Base-by-base conservation (phyloP, 331 rosid genomes). In the Stylosanthes scabra region DNA sequence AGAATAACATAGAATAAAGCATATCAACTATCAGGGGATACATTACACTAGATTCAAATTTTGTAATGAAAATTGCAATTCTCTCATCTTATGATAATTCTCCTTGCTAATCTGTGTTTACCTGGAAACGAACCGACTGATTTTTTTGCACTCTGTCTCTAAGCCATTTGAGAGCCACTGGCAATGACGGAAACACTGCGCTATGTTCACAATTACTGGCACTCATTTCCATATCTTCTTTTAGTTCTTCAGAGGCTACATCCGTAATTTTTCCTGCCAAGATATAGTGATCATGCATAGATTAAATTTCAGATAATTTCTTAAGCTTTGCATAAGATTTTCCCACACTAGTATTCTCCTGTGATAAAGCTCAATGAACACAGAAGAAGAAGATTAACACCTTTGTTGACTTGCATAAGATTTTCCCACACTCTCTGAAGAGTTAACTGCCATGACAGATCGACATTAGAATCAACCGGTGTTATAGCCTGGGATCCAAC, bases 361-460 rank as follows among this genome's bases (percentile, higher is more conserved):
- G 2, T 39, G 9, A 0, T 8, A 51, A n/a, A 41, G 31, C 12
- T 54, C 72, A 27, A 63, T 8, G 55, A 37, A 16, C 41, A 12
- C 20, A 25, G 1, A 45, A 45, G 42, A 29, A 29, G 15, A 58
- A 28, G 31, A 29, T 63, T 45, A 59, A 44, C 83, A 95, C 99
- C 96, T 85, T 82, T 88, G 63, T 81, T 82, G 42, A 87, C 71
- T 85, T 86, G 86, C 83, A 90, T 82, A 71, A 90, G 88, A 80
- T 81, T 92, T 81, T 95, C 96, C 99, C 99, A 95, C 63, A 84
- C 86, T 75, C 81, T 86, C 83, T 89, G 93, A 80, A 95, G 91
- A 66, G 74, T 68, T 12, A 88, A 80, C 80, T 95, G 97, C 99
- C 99, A 92, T 0, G 99, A 90, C 66, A 95, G 85, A 79, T 95